These are phyloP conservation scores for Danielia oregonensis DNA, from an alignment of 805 yeast genomes.

Conservation along the genomic window DNA sequence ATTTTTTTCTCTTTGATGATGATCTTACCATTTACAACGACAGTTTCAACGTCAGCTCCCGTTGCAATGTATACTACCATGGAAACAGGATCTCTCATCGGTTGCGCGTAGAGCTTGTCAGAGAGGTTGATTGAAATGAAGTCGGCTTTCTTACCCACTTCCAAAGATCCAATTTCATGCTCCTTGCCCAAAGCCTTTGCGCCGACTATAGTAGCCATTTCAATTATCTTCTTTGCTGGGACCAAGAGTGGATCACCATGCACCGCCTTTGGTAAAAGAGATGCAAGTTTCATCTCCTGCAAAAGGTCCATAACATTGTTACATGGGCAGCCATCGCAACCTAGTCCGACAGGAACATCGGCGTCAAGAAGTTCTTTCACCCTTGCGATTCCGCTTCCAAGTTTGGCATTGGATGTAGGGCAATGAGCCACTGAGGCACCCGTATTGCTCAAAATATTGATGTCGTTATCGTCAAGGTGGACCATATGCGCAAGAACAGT, in stretches of 20 bases:
- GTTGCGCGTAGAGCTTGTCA: slow-evolving; percentile 19
- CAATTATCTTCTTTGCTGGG: slow-evolving; percentile 10
- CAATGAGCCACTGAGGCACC: slow-evolving; percentile 16
- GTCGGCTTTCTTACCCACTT: slow-evolving; percentile 12
- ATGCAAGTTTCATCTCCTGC: slow-evolving; percentile 19
- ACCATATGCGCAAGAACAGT: slow-evolving; percentile 16
- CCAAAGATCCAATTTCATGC: slow-evolving; percentile 13
- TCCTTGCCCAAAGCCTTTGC: slow-evolving; percentile 14
- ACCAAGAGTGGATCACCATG: slow-evolving; percentile 16
- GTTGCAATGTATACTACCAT: slow-evolving; percentile 21
- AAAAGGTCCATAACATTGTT: slow-evolving; percentile 19
- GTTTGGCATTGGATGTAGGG: slow-evolving; percentile 18
- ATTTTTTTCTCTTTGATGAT: slow-evolving; percentile 8
- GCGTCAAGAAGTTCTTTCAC: slow-evolving; percentile 14
- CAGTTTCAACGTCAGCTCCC: slow-evolving; percentile 17
- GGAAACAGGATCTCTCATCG: slow-evolving; percentile 19
- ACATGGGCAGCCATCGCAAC: slow-evolving; percentile 20
- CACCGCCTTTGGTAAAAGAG: slow-evolving; percentile 18
- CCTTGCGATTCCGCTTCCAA: slow-evolving; percentile 17
- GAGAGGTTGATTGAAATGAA: slow-evolving; percentile 13
- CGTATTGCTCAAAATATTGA: slow-evolving; percentile 7
- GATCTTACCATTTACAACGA: slow-evolving; percentile 7
- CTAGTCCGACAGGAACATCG: slow-evolving; percentile 15
- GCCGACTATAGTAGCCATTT: slow-evolving; percentile 14
- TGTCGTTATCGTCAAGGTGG: slow-evolving; percentile 12